Evolutionary conservation across 257 asterid species (phyloP).

Genomic region (Echium plantagineum): DNA sequence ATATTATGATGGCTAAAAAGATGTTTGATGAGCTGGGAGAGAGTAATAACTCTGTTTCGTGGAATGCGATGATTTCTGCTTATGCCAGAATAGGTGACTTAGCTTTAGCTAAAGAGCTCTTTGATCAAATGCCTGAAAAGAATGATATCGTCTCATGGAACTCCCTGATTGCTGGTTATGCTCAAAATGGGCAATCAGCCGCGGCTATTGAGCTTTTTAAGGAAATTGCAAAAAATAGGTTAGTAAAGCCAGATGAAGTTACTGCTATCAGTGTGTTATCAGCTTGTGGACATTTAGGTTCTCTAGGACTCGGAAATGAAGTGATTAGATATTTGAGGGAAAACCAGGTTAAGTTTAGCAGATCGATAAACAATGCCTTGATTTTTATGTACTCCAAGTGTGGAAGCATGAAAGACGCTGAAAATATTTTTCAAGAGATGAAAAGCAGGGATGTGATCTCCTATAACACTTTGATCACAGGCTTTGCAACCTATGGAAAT

Average conservation of each 20-base stretch:
- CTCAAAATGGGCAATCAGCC: slow-evolving; percentile 57
- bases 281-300: slow-evolving; percentile 80
- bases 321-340: slow-evolving; percentile 27
- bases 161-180: slow-evolving; percentile 61
- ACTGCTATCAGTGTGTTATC: slow-evolving; percentile 55
- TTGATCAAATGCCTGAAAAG: slow-evolving; percentile 46
- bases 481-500: slow-evolving; percentile 60
- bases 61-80: slow-evolving; percentile 68
- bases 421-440: slow-evolving; percentile 34
- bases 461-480: slow-evolving; percentile 55
- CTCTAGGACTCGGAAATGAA: slow-evolving; percentile 47
- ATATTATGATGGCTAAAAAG: slow-evolving; percentile 38
- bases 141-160: slow-evolving; percentile 54
- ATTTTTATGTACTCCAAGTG: slow-evolving; percentile 77
- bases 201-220: slow-evolving; percentile 51
- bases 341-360: slow-evolving; percentile 28
- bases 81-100: slow-evolving; percentile 49
- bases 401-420: slow-evolving; percentile 50
- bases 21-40: slow-evolving; percentile 42
- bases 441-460: slow-evolving; percentile 50
- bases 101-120: slow-evolving; percentile 39
- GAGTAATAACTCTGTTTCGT: slow-evolving; percentile 36
- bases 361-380: slow-evolving; percentile 40
- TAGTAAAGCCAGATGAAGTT: slow-evolving; percentile 47
- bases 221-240: slow-evolving; percentile 31